Base-by-base conservation (phyloP, 2,329 filamentous ascomycete genomes). In the Fusarium lateritium region DNA sequence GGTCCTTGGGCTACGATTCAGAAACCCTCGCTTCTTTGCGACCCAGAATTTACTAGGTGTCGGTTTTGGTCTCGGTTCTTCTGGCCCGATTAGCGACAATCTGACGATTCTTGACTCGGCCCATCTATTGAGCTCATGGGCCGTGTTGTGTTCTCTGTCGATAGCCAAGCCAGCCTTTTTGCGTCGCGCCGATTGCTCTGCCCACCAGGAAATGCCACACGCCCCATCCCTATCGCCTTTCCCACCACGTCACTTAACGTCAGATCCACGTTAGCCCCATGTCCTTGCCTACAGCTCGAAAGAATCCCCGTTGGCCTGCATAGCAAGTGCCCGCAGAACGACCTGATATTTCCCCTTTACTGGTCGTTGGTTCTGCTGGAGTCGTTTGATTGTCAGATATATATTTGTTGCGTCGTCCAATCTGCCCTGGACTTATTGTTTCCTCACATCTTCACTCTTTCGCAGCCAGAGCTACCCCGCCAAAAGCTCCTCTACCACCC, bases 231-330 rank as follows among this genome's bases (percentile, higher is more conserved):
- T 66, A 71, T 71, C 59, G 60, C 46, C 62, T 46, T 65, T 73
- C 66, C 67, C 69, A 74, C 69, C 72, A 74, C 72, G 72, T 74
- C 72, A 74, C 72, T 75, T 74, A 72, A 72, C 68, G 68, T 65
- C 72, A 73, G 70, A 74, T 71, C 71, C 70, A 69, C 62, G 67
- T 57, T 66, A 53, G 67, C 71, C 63, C 71, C 71, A 67, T 73
- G 71, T 59, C 53, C 64, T 49, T 64, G 46, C 56, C 57, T 57
- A 53, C 60, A 54, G 56, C 65, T 65, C 65, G 53, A 55, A 54
- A 50, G 44, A 56, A 56, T 62, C 70, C 67, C 61, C 60, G 63
- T 70, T 64, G 66, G 53, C 36, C 52, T 74, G 72, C 72, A 73
- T 64, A 52, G 47, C 66, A 65, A 71, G 60, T 71, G 56, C 56